Percentiles rank a stretch among this genome's conserved stretches.
phyloP scores from a whole-genome alignment of 1,284 basidiomycete genomes.

The Sparassis latifolia region DNA sequence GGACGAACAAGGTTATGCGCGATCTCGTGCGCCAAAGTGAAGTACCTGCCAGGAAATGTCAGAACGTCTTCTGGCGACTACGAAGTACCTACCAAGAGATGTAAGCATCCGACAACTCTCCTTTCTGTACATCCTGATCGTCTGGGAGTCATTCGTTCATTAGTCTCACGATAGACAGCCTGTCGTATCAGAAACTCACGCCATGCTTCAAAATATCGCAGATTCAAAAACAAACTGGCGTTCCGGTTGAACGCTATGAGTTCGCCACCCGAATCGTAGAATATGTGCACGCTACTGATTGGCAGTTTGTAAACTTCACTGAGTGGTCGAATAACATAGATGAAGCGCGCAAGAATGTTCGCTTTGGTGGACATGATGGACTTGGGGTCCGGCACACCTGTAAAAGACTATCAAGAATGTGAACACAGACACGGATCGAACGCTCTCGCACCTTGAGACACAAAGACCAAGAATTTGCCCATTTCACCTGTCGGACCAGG shows the following conservation, averaged over 20 bases:
- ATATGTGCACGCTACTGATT: constrained; percentile 74
- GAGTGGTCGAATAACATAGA: constrained; percentile 53
- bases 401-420: background rate
- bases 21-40: constrained; percentile 89
- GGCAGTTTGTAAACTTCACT: constrained; percentile 59
- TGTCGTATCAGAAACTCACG: constrained; percentile 46
- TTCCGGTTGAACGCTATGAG: constrained; percentile 92
- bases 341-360: constrained; percentile 62
- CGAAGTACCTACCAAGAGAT: constrained; percentile 60
- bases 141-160: constrained; percentile 36
- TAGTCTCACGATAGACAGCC: background rate
- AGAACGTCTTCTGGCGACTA: background rate
- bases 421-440: background rate
- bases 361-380: constrained; percentile 45
- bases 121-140: constrained; percentile 57
- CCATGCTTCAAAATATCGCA: constrained; percentile 85
- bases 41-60: constrained; percentile 55
- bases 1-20: constrained; percentile 78
- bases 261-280: constrained; percentile 77
- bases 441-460: constrained; percentile 50
- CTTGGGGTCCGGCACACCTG: constrained; percentile 49
- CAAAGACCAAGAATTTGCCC: constrained; percentile 61
- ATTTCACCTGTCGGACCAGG: constrained; percentile 42
- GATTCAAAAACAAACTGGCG: constrained; percentile 86
- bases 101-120: constrained; percentile 60